A percentile compares a stretch with the other conserved stretches of the same genome.
These are phyloP conservation scores for Simmondsia chinensis DNA, from an alignment of 148 eudicot genomes.

Conservation along the genomic window DNA sequence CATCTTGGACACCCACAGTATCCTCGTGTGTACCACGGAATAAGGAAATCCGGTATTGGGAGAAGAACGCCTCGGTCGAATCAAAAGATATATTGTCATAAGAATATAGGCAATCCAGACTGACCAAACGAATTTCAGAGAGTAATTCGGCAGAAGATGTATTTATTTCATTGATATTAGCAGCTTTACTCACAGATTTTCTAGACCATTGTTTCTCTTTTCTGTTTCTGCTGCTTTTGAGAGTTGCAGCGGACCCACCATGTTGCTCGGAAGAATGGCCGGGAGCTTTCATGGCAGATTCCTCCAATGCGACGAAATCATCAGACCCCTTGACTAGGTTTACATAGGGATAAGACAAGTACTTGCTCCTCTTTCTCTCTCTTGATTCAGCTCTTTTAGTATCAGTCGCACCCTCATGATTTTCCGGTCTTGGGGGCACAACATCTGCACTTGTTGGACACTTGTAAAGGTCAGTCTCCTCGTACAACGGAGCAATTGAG, in stretches of 20 bases:
- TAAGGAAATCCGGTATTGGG: constrained; percentile 35
- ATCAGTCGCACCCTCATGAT: constrained; percentile 16
- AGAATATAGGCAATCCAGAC: constrained; percentile 39
- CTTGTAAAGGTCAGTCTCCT: constrained; percentile 3
- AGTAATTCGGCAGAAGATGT: constrained; percentile 50
- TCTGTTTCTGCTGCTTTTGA: constrained; percentile 19
- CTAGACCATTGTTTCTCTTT: constrained; percentile 14
- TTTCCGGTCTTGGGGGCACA: constrained; percentile 2
- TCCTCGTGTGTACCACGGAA: constrained; percentile 18
- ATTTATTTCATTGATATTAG: constrained; percentile 13
- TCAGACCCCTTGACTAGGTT: constrained; percentile 15
- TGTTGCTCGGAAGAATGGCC: constrained; percentile 5
- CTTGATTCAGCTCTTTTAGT: constrained; percentile 31
- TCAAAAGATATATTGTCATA: constrained; percentile 25
- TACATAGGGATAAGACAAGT: constrained; percentile 53
- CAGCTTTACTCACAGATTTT: constrained; percentile 18
- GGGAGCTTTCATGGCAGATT: constrained; percentile 12
- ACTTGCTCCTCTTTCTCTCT: constrained; percentile 74
- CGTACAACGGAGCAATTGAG: constrained; percentile 7
- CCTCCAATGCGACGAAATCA: constrained; percentile 11
- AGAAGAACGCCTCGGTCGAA: constrained; percentile 27
- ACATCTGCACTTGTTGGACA: constrained; percentile 10
- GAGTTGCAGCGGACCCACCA: constrained; percentile 11
- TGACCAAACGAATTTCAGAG: constrained; percentile 37
- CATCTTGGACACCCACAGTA: constrained; percentile 10